Conservation (phyloP, 75 land plant species). For the Isoetes taiwanensis region DNA sequence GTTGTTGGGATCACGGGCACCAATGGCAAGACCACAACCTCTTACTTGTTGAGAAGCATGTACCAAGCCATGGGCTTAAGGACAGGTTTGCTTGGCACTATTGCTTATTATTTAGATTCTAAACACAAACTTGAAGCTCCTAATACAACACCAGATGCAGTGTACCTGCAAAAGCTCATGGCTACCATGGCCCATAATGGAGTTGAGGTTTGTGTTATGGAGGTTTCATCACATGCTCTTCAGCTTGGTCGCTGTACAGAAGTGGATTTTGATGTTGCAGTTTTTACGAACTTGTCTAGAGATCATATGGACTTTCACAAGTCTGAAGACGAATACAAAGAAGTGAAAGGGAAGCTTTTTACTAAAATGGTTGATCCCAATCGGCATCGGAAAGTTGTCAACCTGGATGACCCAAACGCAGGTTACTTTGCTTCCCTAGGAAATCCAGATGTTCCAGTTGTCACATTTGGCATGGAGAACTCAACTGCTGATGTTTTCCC, state of each 20-base stretch:
- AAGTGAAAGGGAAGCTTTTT: slow-evolving; percentile 42
- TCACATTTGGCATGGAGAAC: slow-evolving; percentile 67
- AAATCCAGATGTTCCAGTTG: slow-evolving; percentile 64
- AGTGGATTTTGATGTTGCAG: slow-evolving; percentile 86
- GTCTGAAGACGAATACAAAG: slow-evolving; percentile 45
- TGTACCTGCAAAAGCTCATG: slow-evolving; percentile 54
- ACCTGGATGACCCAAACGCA: slow-evolving; percentile 66
- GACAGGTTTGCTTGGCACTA: slow-evolving; percentile 51
- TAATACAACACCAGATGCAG: slow-evolving; percentile 38
- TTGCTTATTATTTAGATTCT: slow-evolving; percentile 43
- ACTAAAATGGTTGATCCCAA: slow-evolving; percentile 64
- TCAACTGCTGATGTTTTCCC: slow-evolving; percentile 60
- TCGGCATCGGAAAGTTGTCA: slow-evolving; percentile 59
- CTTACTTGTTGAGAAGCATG: slow-evolving; percentile 52
- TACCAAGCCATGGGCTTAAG: slow-evolving; percentile 66
- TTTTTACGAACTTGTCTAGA: slow-evolving; percentile 51
- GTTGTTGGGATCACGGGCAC: slow-evolving; percentile 74
- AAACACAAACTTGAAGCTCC: slow-evolving; percentile 46
- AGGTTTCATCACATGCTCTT: slow-evolving; percentile 60
- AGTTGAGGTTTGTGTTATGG: slow-evolving; percentile 83
- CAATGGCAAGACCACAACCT: slow-evolving; percentile 64
- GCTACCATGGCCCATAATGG: slow-evolving; percentile 78
- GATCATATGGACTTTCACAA: slow-evolving; percentile 38
- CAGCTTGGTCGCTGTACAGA: slow-evolving; percentile 50
- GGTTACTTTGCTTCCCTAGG: slow-evolving; percentile 51